phyloP scores from a whole-genome alignment of 345 rosid species.

The Eucalyptus microcorys region DNA sequence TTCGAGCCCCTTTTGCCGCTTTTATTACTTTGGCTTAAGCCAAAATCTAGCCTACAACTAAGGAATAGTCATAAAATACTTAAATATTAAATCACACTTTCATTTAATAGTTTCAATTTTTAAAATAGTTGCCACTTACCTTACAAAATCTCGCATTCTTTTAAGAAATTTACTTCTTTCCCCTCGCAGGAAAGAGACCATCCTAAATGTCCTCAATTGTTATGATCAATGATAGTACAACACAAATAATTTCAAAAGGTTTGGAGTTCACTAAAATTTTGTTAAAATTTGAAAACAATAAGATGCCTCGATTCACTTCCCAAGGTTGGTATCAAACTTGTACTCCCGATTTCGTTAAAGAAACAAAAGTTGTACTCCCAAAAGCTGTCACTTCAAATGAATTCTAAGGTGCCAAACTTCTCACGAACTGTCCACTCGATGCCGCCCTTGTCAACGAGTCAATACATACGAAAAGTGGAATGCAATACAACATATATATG shows the following conservation, averaged over 20 bases:
- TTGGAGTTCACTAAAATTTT: not conserved
- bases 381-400: not conserved
- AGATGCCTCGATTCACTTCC: not conserved
- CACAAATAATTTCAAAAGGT: accelerated
- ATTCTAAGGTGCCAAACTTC: not conserved
- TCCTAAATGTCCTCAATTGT: not conserved
- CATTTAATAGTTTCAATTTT: accelerated
- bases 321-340: not conserved
- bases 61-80: accelerated
- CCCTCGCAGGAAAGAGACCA: accelerated
- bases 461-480: not conserved
- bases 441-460: not conserved
- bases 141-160: accelerated
- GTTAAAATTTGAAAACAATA: not conserved
- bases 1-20: not conserved
- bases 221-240: not conserved
- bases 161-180: not conserved
- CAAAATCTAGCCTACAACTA: too few relatives aligned
- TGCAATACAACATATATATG: too few relatives aligned
- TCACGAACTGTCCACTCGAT: not conserved
- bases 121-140: accelerated
- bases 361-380: not conserved
- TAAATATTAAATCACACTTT: accelerated
- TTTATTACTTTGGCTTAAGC: not conserved
- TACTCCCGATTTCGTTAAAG: not conserved